These are phyloP conservation scores for Phytophthora multivora DNA, from an alignment of 352 stramenopile genomes.

Conservation along the genomic window DNA sequence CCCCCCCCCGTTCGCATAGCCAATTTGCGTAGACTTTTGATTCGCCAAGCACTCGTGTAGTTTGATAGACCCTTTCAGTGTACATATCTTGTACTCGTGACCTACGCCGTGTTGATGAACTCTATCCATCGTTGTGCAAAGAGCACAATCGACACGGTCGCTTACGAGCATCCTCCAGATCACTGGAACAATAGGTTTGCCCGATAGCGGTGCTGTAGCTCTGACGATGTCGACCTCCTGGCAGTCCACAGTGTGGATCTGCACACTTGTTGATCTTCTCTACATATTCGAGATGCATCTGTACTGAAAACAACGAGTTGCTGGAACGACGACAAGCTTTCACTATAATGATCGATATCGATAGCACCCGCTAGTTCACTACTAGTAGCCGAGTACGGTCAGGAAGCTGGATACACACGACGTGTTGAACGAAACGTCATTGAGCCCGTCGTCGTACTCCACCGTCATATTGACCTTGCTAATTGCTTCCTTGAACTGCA, in stretches of 20 bases:
- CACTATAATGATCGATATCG: conserved; percentile 3
- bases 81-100: too few relatives aligned
- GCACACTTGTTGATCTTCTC: neutral
- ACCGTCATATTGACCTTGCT: conserved; percentile 54
- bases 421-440: conserved; percentile 39
- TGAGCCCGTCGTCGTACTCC: conserved; percentile 52
- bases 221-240: too few relatives aligned
- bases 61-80: too few relatives aligned
- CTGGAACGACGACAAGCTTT: neutral
- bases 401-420: conserved; percentile 38
- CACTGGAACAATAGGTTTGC: neutral
- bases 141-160: neutral
- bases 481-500: conserved; percentile 42
- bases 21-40: too few relatives aligned
- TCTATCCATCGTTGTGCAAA: conserved; percentile 8
- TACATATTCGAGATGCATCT: too few relatives aligned
- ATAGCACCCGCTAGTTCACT: neutral
- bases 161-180: conserved; percentile 3
- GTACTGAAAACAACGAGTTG: neutral
- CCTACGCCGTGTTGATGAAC: conserved; percentile 17
- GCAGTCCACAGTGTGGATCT: neutral
- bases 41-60: too few relatives aligned
- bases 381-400: conserved; percentile 30
- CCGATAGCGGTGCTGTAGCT: too few relatives aligned
- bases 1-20: too few relatives aligned